These are phyloP conservation scores for Leccinum angustisporum DNA, from an alignment of 1,284 basidiomycete species.

Conservation along the genomic window DNA sequence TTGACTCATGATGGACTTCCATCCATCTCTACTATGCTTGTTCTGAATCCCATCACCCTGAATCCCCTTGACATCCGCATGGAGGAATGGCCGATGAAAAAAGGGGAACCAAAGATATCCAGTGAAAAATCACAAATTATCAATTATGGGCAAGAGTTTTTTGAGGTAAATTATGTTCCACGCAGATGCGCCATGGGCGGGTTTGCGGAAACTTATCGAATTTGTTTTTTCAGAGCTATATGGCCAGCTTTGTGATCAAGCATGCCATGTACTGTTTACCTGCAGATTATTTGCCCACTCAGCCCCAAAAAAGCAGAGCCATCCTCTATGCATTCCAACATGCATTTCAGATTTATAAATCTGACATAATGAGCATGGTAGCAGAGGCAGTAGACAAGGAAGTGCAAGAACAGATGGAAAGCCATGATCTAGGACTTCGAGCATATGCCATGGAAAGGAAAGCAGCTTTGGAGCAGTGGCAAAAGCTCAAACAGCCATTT, in stretches of 20 bases:
- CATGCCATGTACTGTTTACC: not conserved
- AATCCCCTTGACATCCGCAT: not conserved
- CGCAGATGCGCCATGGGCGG: too few species aligned
- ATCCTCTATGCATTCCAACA: not conserved
- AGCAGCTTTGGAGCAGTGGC: not conserved
- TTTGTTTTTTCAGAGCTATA: not conserved
- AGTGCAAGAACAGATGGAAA: not conserved
- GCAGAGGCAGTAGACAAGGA: not conserved
- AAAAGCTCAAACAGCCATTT: not conserved
- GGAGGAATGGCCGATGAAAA: not conserved
- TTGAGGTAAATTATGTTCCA: too few species aligned
- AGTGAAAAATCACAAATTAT: too few species aligned
- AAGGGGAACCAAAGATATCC: not conserved
- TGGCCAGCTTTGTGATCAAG: not conserved
- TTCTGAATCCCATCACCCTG: not conserved
- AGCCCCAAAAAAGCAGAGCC: not conserved
- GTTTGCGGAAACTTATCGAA: too few species aligned
- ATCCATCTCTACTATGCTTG: not conserved
- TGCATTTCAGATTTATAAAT: not conserved
- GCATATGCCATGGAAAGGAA: not conserved
- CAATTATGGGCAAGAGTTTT: too few species aligned
- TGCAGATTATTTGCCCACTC: not conserved
- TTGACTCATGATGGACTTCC: conserved; percentile 3
- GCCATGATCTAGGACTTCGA: not conserved
- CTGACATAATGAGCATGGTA: not conserved